Evolutionary conservation across 1,139 yeast genomes (phyloP), one percentile per base, ranked within the genome.

Genomic region (Lodderomyces jiufengensis): DNA sequence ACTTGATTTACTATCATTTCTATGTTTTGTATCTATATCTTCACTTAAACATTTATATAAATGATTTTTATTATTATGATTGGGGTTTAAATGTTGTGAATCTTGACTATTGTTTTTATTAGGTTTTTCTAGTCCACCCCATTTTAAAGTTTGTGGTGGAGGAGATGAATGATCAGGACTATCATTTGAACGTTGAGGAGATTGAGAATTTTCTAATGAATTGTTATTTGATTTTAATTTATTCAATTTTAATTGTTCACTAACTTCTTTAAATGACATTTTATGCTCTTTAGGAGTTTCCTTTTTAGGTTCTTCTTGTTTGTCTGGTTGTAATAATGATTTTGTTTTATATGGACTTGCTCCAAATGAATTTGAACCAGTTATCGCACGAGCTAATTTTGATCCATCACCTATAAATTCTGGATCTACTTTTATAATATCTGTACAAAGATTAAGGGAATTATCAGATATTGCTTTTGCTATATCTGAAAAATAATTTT

Each of bases 391-490:
- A 1, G 76, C 77, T 35, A 71, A 52, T 43, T 63, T 62, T 9
- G 76, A 70, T 3, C 76, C 76, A 36, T 61, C 54, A 1, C 74
- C 71, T 28, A 54, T 54, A 41, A 62, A 64, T 41, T 65, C 65
- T 2, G 76, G 76, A 43, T 67, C 62, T 3, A 70, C 55, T 2
- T 48, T 54, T 11, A 61, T 52, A 8, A 71, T 46, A 5, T 69
- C 70, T 29, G 55, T 50, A 45, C 76, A 71, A 31, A 70, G 57
- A 14, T 44, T 51, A 3, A 59, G 48, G 5, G 73, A 67, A 38
- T 55, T 55, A 40, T 70, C 75, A 1, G 73, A 63, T n/a, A 71
- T 58, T 9, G 54, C 36, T 30, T 48, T 58, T 24, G 63, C 45
- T 29, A 58, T 49, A 34, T 62, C 58, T 20, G 61, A 52, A 41